Percentiles rank a stretch among this genome's conserved stretches.
These are phyloP conservation scores for Mucor irregularis DNA, from an alignment of 371 early-diverging fungal genomes.

Conservation along the genomic window DNA sequence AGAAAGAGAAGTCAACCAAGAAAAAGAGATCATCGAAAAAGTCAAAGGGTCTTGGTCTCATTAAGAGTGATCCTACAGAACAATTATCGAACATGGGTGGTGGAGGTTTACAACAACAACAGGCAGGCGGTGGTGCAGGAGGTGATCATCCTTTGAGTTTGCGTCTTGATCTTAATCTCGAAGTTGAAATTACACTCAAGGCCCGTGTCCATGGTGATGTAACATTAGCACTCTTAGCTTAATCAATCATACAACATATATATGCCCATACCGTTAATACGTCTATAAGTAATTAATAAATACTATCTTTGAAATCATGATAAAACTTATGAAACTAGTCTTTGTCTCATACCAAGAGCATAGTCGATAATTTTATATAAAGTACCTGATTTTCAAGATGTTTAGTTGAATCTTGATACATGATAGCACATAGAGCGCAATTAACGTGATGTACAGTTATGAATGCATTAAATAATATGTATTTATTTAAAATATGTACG, in stretches of 20 bases:
- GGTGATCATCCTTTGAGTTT: slow-evolving; percentile 22
- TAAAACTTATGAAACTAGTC: no score
- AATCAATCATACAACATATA: no score
- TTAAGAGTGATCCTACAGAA: slow-evolving; percentile 10
- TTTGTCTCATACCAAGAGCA: no score
- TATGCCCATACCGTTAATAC: no score
- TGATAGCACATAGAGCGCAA: no score
- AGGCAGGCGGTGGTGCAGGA: slow-evolving; percentile 12
- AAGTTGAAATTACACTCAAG: slow-evolving; percentile 36
- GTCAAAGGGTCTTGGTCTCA: slow-evolving; percentile 10
- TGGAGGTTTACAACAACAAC: slow-evolving; percentile 7
- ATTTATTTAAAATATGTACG: slow-evolving; percentile 11
- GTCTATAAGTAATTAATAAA: slow-evolving; percentile 1
- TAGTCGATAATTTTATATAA: no score
- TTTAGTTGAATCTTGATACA: no score
- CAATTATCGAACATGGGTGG: neutral
- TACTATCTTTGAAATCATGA: neutral
- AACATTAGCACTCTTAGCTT: slow-evolving; percentile 31
- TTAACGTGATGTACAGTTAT: no score
- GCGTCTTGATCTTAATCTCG: slow-evolving; percentile 33
- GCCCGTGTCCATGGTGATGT: slow-evolving; percentile 37
- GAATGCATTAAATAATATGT: neutral
- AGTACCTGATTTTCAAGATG: no score
- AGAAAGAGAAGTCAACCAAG: slow-evolving; percentile 16
- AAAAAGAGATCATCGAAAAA: slow-evolving; percentile 21